Evolutionary conservation across 495 filamentous ascomycete genomes (phyloP).

Genomic region (Aspergillus biplanus): DNA sequence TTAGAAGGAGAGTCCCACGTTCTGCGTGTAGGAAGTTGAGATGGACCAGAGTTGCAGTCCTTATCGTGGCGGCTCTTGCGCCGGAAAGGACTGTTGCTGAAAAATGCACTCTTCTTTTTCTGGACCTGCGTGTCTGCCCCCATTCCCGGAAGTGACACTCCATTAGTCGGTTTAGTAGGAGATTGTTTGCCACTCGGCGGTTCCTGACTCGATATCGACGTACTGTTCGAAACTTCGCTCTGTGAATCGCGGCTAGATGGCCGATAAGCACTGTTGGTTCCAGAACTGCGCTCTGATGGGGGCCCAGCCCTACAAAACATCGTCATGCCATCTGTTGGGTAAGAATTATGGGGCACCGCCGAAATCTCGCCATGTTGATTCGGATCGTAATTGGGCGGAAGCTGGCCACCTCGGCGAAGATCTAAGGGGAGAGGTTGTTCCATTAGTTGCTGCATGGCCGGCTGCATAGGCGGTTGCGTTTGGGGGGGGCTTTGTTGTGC

Average conservation of each 20-base stretch:
- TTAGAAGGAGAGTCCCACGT: slow-evolving; percentile 47
- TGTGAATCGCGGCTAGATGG: slow-evolving; percentile 88
- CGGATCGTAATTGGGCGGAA: slow-evolving; percentile 54
- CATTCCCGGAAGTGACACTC: slow-evolving; percentile 45
- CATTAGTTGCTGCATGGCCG: slow-evolving; percentile 14
- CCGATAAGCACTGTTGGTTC: slow-evolving; percentile 65
- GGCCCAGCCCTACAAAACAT: slow-evolving; percentile 92
- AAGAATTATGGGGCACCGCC: slow-evolving; percentile 85
- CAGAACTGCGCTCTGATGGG: slow-evolving; percentile 82
- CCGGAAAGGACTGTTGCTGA: slow-evolving; percentile 93
- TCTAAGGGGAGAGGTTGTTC: slow-evolving; percentile 54
- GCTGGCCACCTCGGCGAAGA: slow-evolving; percentile 52
- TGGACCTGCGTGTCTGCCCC: slow-evolving; percentile 67
- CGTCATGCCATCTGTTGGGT: slow-evolving; percentile 96
- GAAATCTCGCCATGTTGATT: slow-evolving; percentile 66
- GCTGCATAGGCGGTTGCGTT: slow-evolving; percentile 17
- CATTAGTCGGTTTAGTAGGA: slow-evolving; percentile 65
- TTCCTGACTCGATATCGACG: slow-evolving; percentile 86
- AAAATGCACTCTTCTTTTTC: slow-evolving; percentile 92
- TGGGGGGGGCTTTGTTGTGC: slow-evolving; percentile 45
- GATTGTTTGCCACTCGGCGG: slow-evolving; percentile 67
- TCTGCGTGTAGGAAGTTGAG: slow-evolving; percentile 36
- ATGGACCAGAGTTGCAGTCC: slow-evolving; percentile 53
- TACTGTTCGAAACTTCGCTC: slow-evolving; percentile 89
- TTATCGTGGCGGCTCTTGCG: slow-evolving; percentile 89